These are phyloP conservation scores for Fusarium circinatum DNA, from an alignment of 2,329 filamentous ascomycete species.

Conservation along the genomic window DNA sequence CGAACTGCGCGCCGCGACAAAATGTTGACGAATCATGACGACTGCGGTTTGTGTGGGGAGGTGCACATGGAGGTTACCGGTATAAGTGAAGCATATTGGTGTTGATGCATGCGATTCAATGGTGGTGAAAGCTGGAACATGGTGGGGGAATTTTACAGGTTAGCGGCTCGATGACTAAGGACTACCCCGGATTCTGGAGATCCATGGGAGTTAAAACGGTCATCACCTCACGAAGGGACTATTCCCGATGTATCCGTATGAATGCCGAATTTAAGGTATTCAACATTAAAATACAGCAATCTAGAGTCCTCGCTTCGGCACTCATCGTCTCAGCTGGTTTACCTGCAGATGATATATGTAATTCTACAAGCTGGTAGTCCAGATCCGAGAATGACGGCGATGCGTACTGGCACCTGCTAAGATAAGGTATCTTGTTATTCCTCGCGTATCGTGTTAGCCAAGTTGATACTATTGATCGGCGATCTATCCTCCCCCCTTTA, in stretches of 20 bases:
- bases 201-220: background rate
- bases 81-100: conserved; percentile 19
- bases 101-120: background rate
- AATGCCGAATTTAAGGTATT: background rate
- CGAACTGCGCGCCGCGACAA: conserved; percentile 60
- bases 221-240: background rate
- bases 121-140: background rate
- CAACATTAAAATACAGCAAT: background rate
- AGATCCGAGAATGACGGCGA: background rate
- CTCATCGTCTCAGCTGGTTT: background rate
- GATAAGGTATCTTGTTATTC: background rate
- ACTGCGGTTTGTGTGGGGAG: background rate
- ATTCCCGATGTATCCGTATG: background rate
- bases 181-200: conserved; percentile 27
- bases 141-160: conserved; percentile 20
- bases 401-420: background rate
- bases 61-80: background rate
- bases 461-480: background rate
- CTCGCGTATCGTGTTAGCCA: background rate
- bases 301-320: background rate
- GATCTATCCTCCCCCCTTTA: background rate
- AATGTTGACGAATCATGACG: conserved; percentile 47
- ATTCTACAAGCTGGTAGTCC: background rate
- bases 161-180: conserved; percentile 27
- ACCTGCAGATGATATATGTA: background rate